A percentile compares a stretch with the other conserved stretches of the same genome.
Conservation (phyloP, 2,329 filamentous ascomycete species). For the Aurifilum marmelostoma region DNA sequence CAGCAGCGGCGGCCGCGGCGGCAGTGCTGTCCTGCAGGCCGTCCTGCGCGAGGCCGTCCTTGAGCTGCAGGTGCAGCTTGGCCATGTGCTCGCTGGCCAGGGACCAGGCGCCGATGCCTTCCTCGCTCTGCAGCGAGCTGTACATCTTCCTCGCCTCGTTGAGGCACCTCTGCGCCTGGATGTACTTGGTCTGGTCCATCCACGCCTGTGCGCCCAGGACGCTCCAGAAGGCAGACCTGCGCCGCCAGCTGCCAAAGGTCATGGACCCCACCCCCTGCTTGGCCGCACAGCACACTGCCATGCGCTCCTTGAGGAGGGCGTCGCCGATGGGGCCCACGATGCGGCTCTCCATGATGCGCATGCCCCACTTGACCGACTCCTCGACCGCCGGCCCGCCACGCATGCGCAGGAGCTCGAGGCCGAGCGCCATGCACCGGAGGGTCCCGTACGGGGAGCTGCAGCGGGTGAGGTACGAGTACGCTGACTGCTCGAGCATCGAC, state of each 20-base stretch:
- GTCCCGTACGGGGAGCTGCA: constrained; percentile 81
- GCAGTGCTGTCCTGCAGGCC: constrained; percentile 33
- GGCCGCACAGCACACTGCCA: constrained; percentile 81
- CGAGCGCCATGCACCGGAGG: constrained; percentile 73
- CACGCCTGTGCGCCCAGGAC: constrained; percentile 82
- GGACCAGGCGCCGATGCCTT: constrained; percentile 56
- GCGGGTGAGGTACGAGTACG: constrained; percentile 89
- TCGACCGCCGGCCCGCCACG: constrained; percentile 81
- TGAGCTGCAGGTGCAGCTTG: constrained; percentile 53
- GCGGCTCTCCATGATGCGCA: constrained; percentile 76
- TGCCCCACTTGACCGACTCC: constrained; percentile 84
- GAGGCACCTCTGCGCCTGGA: constrained; percentile 78
- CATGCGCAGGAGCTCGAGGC: constrained; percentile 80
- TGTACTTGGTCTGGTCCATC: constrained; percentile 75
- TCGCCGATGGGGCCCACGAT: constrained; percentile 77
- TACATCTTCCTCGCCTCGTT: constrained; percentile 67
- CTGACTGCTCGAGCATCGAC: constrained; percentile 84
- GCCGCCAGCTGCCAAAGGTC: constrained; percentile 69
- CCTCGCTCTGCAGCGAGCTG: constrained; percentile 50
- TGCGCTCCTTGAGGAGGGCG: constrained; percentile 81
- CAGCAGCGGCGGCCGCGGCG: constrained; percentile 4
- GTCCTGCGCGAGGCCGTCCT: constrained; percentile 48
- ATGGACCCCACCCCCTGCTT: constrained; percentile 69
- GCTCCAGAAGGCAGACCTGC: constrained; percentile 91
- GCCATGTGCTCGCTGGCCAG: constrained; percentile 57